Evolutionary conservation across 2,329 filamentous ascomycete genomes (phyloP), one percentile per base, ranked within the genome.

Genomic region (Pestalotiopsis sp.): DNA sequence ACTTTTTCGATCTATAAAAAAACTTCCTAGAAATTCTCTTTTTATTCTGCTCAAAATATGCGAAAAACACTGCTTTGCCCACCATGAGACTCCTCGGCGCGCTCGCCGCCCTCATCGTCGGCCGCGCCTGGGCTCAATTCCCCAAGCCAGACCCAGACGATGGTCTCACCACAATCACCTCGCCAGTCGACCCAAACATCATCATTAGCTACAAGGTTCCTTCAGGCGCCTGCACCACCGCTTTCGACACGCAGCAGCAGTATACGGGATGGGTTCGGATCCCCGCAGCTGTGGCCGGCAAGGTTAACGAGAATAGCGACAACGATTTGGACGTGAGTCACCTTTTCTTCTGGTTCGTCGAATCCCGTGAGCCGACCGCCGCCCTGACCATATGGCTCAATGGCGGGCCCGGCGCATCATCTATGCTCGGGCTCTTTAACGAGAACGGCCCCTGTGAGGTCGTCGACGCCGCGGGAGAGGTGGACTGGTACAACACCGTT

Each of bases 221-320:
- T 4, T 78, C 82, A 7, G 89, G 87, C 60, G 90, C 86, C 13
- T 93, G 92, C 78, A 86, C 83, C 61, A 93, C 91, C 1, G 87
- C 87, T 7, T 92, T 92, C 74, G 76, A 83, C 59, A 83, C 82
- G 1, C 91, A 93, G 78, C 86, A 90, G 77, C 91, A 93, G 77
- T 92, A 90, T 75, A 88, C 90, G 4, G 91, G 91, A 74, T 93
- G 92, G 86, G 88, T 93, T 68, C 85, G 81, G 66, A 79, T 93
- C 4, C 88, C 89, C 4, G 7, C 17, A 6, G n/a, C 17, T 4
- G 41, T 14, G 13, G 5, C 5, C 45, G 14, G 14, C n/a, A n/a
- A 52, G 14, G 9, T 9, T n/a, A 52, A 7, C 45, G 45, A 20
- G 4, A 52, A 52, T 17, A n/a, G 17, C 45, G 7, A 17, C 45